Base-by-base conservation (phyloP, 495 filamentous ascomycete genomes). In the Neurospora sp. region DNA sequence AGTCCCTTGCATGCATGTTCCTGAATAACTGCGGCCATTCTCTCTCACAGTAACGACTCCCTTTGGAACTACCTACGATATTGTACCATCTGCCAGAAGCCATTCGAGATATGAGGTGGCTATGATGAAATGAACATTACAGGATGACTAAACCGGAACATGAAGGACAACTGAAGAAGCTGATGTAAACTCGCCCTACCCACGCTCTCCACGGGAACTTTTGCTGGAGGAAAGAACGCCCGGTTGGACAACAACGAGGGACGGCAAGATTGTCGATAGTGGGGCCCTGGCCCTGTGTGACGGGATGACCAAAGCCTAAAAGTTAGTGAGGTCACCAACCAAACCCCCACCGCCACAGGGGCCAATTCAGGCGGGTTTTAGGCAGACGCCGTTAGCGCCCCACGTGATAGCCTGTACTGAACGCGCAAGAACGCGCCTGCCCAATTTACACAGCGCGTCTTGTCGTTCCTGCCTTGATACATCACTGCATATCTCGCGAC, bases 381-480 rank as follows among this genome's bases (percentile, higher is more conserved):
- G 53, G 53, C 53, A 65, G 53, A 65, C 53, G 31, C 27, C 6
- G 5, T 61, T 31, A 27, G 38, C 16, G 73, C 65, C 31, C 40
- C 75, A 77, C 77, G 77, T 79, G 77, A 79, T 68, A 69, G 37
- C 77, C 74, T 76, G 77, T 76, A 22, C 65, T 9, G 2, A 38
- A 73, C 74, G 77, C 73, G 73, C 68, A 17, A 40, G 22, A 31
- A 9, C 53, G 53, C 53, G 53, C 53, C 53, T 65, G 53, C 27
- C 27, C 22, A 65, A 35, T 61, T 8, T 16, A 16, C 53, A 59
- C 45, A 65, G 12, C 70, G 70, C 70, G 41, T n/a, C 20, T 73
- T 9, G 27, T 69, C 71, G 40, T 45, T 27, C 45, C 17, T 45
- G 39, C 39, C 65, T 70, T 12, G 27, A 27, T 59, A 12, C 68